Percentiles rank a stretch among this genome's conserved stretches.
phyloP scores from a whole-genome alignment of 2,329 filamentous ascomycete genomes.

The Cercospora janseana region DNA sequence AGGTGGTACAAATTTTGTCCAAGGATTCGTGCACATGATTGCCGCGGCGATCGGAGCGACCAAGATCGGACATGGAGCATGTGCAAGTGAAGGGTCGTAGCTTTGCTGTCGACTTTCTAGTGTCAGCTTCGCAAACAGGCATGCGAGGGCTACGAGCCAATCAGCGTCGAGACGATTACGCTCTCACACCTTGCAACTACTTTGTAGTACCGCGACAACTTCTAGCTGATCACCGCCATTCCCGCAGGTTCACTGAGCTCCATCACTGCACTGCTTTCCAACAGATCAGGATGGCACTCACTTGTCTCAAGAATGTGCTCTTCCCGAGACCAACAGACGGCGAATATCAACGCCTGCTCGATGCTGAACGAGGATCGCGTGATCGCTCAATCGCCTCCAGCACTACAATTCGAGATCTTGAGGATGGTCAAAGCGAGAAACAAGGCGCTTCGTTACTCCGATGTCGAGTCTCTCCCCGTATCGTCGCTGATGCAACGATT shows the following conservation, averaged over 20 bases:
- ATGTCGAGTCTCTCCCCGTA: conserved; percentile 37
- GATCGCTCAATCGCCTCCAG: conserved; percentile 11
- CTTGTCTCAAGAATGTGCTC: conserved; percentile 12
- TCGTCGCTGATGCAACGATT: conserved; percentile 48
- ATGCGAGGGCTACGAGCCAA: not conserved
- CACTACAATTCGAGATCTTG: not conserved
- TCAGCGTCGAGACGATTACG: not conserved
- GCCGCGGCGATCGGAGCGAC: too few relatives aligned
- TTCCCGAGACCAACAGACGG: conserved; percentile 11
- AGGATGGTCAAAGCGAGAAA: conserved; percentile 7
- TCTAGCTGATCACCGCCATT: not conserved
- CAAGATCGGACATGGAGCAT: too few relatives aligned
- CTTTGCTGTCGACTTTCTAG: too few relatives aligned
- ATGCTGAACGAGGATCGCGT: conserved; percentile 10
- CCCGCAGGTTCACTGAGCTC: not conserved
- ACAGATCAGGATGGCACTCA: conserved; percentile 10
- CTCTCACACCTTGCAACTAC: not conserved
- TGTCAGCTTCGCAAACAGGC: conserved; percentile 2
- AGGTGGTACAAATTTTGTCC: too few relatives aligned
- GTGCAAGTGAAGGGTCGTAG: too few relatives aligned
- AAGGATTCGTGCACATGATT: too few relatives aligned
- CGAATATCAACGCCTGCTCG: conserved; percentile 12
- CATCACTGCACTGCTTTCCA: not conserved
- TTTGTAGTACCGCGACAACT: not conserved
- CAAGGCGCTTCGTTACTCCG: not conserved